Conservation (phyloP, 78 protist species). For the Dictyostelium purpureum region DNA sequence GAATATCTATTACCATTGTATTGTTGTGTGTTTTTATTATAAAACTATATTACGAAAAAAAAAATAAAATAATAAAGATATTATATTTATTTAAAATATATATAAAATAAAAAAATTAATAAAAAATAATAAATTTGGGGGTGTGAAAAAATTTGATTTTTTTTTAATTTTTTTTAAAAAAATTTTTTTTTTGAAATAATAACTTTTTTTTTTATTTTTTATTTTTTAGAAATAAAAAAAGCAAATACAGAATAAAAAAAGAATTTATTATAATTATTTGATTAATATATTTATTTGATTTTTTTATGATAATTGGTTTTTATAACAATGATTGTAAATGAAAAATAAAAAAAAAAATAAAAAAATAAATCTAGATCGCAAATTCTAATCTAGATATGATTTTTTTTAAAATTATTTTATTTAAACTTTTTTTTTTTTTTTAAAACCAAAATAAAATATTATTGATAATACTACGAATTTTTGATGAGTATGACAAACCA, state of each 20-base stretch:
- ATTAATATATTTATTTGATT: not conserved
- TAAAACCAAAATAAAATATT: too few species aligned
- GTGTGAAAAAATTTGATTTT: not conserved
- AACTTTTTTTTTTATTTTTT: not conserved
- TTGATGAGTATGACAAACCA: too few species aligned
- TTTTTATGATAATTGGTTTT: too few species aligned
- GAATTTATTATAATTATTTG: too few species aligned
- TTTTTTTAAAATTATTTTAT: too few species aligned
- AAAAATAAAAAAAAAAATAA: too few species aligned
- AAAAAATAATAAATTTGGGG: not conserved
- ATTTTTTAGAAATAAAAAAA: not conserved
- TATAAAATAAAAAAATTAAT: not conserved
- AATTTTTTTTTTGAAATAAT: not conserved
- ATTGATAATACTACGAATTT: too few species aligned
- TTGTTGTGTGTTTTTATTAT: not conserved
- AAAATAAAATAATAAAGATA: not conserved
- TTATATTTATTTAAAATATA: not conserved
- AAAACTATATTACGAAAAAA: not conserved
- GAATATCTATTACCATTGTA: not conserved
- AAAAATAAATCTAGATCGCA: not conserved
- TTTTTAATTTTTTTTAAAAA: not conserved
- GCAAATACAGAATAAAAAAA: not conserved
- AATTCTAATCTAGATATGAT: not conserved
- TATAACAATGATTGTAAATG: too few species aligned
- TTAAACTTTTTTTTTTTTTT: too few species aligned